phyloP scores from a whole-genome alignment of 257 asterid species.

The Linderniella brevidens region DNA sequence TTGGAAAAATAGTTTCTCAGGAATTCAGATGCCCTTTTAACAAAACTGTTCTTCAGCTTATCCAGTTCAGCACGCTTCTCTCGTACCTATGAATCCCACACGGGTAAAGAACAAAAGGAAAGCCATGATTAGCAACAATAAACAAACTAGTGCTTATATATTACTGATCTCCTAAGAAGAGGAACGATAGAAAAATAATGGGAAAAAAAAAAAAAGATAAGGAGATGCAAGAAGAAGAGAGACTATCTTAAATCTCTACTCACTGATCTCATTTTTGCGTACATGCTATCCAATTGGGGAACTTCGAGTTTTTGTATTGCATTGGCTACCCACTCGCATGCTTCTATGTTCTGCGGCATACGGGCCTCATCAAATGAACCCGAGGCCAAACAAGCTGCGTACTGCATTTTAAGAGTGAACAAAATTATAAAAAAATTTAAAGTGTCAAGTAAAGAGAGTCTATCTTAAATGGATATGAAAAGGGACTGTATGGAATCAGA shows the following conservation, averaged over 20 bases:
- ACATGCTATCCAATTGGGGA: constrained; percentile 61
- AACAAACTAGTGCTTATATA: too few species aligned
- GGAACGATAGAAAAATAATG: too few species aligned
- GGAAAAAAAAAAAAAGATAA: too few species aligned
- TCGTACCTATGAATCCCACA: constrained; percentile 40
- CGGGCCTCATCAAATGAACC: constrained; percentile 89
- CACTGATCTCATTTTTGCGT: constrained; percentile 67
- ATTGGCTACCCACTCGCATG: constrained; percentile 86
- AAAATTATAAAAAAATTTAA: background rate
- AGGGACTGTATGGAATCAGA: background rate
- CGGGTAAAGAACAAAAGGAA: background rate
- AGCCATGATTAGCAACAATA: too few species aligned
- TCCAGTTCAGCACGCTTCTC: constrained; percentile 91
- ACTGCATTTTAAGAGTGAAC: constrained; percentile 30
- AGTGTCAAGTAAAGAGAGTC: background rate
- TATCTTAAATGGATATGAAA: background rate
- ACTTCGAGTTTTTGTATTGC: constrained; percentile 55
- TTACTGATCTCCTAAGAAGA: too few species aligned
- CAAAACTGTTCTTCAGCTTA: constrained; percentile 52
- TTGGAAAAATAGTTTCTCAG: constrained; percentile 70
- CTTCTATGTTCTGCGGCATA: constrained; percentile 83
- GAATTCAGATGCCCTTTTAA: constrained; percentile 85
- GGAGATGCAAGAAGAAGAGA: too few species aligned
- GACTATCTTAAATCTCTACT: constrained; percentile 12
- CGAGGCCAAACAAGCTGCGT: constrained; percentile 43